Base-by-base conservation (phyloP, 2,329 filamentous ascomycete species). In the Parastagonospora avenae region DNA sequence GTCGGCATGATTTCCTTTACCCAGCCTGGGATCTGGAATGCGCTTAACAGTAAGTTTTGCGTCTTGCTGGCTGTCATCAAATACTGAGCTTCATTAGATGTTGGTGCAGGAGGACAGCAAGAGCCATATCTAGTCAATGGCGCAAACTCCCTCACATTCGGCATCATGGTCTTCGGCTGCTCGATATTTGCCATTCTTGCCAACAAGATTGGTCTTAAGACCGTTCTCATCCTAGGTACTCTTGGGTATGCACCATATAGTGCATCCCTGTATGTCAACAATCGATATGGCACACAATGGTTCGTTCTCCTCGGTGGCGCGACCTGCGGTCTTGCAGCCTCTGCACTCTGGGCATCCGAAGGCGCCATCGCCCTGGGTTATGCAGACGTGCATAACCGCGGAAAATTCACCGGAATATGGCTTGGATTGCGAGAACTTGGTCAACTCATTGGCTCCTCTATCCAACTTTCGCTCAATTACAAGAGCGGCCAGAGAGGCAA, bases 391-490 rank as follows among this genome's bases (percentile, higher is more conserved):
- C 68, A 78, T 42, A 76, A 80, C 46, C 71, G 79, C 30, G 79
- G 78, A 33, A 76, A 74, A 55, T 77, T 70, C 52, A 74, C 72
- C 56, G 79, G 78, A 2, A 82, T 82, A 31, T 83, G 80, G 80
- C 77, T 83, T 4, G 77, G 79, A 6, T 75, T 82, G 7, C 76
- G 79, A 6, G 79, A 82, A 50, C 73, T 82, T 7, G 81, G 81
- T 1, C 80, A 81, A 48, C 74, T 83, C 16, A 79, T 83, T 46
- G 80, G 80, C 2, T 74, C 78, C 2, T 77, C 80, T 0, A 81
- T 82, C 28, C 78, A 81, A 24, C 73, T 82, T 0, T 79, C 75
- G 0, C 71, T 82, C 12, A 83, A 82, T 40, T 71, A 75, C 48
- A 72, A 74, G 2, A 69, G 73, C 10, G 73, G 73, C 10, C 59